Conservation (phyloP, 768 basidiomycete genomes). For the Xerocomellus intermedius region DNA sequence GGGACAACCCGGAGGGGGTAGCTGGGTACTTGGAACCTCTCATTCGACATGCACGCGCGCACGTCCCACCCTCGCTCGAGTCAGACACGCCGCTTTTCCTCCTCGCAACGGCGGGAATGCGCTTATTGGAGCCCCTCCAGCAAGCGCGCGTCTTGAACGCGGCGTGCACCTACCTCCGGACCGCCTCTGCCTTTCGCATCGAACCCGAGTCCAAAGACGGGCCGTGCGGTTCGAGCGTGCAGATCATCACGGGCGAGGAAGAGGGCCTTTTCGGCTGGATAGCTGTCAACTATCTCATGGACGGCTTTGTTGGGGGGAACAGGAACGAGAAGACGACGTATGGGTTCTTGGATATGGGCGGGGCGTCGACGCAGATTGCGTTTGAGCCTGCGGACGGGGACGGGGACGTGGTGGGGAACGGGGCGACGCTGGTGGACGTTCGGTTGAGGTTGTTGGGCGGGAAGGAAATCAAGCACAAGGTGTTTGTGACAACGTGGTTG, state of each 20-base stretch:
- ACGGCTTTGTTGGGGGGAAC: slow-evolving; percentile 68
- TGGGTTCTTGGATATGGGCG: slow-evolving; percentile 99
- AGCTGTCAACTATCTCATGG: slow-evolving; percentile 98
- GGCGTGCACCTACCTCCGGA: slow-evolving; percentile 73
- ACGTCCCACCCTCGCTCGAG: slow-evolving; percentile 86
- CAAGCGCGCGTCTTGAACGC: slow-evolving; percentile 72
- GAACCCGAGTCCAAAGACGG: slow-evolving; percentile 63
- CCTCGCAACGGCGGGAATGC: slow-evolving; percentile 97
- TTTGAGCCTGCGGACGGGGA: slow-evolving; percentile 80
- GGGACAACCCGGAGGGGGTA: slow-evolving; percentile 65
- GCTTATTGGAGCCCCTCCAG: slow-evolving; percentile 66
- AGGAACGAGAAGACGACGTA: slow-evolving; percentile 73
- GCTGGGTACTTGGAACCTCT: slow-evolving; percentile 77
- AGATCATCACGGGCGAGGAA: slow-evolving; percentile 96
- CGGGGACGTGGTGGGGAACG: slow-evolving; percentile 40
- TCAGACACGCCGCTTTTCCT: slow-evolving; percentile 87
- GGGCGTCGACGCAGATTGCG: slow-evolving; percentile 97
- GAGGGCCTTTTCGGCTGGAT: slow-evolving; percentile 99
- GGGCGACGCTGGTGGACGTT: slow-evolving; percentile 69
- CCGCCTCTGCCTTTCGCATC: slow-evolving; percentile 77
- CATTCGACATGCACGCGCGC: slow-evolving; percentile 73
- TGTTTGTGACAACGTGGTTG: slow-evolving; percentile 98
- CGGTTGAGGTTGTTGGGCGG: slow-evolving; percentile 79
- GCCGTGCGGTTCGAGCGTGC: slow-evolving; percentile 89
- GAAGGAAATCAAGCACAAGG: slow-evolving; percentile 82